These are phyloP conservation scores for Canariomyces notabilis DNA, from an alignment of 2,329 filamentous ascomycete species.

Conservation along the genomic window DNA sequence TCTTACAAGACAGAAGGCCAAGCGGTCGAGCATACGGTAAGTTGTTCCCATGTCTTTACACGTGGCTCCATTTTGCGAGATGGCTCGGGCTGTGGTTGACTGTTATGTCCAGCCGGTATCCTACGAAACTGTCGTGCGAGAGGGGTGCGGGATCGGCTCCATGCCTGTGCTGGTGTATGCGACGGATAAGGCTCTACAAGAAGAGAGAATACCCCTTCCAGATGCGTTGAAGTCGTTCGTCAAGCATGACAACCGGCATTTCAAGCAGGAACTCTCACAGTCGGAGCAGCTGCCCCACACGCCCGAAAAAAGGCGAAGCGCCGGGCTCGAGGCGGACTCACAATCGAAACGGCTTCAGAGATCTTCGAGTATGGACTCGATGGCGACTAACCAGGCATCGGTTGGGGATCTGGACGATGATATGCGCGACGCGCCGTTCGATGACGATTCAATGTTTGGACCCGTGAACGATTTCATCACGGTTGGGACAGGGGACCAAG, in stretches of 20 bases:
- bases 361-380: slow-evolving; percentile 41
- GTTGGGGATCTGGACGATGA: slow-evolving; percentile 34
- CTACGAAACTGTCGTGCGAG: slow-evolving; percentile 17
- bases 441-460: slow-evolving; percentile 10
- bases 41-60: neutral
- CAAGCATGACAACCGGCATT: slow-evolving; percentile 32
- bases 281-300: slow-evolving; percentile 17
- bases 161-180: slow-evolving; percentile 31
- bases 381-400: slow-evolving; percentile 43
- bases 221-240: slow-evolving; percentile 31
- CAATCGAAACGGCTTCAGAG: slow-evolving; percentile 42
- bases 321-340: slow-evolving; percentile 4
- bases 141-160: slow-evolving; percentile 17
- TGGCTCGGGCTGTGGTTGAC: too few species aligned
- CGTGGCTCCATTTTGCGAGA: too few species aligned
- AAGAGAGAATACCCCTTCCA: slow-evolving; percentile 21
- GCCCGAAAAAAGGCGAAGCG: slow-evolving; percentile 25
- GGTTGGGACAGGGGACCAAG: neutral
- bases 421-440: slow-evolving; percentile 21
- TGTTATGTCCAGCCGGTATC: slow-evolving; percentile 8
- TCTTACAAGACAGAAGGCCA: slow-evolving; percentile 12
- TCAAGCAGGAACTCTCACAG: slow-evolving; percentile 30
- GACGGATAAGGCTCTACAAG: slow-evolving; percentile 27
- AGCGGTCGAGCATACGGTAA: slow-evolving; percentile 18
- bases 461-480: neutral